A percentile compares a stretch with the other conserved stretches of the same genome.
Conservation (phyloP, 2,329 filamentous ascomycete genomes). For the Alternaria sp. region DNA sequence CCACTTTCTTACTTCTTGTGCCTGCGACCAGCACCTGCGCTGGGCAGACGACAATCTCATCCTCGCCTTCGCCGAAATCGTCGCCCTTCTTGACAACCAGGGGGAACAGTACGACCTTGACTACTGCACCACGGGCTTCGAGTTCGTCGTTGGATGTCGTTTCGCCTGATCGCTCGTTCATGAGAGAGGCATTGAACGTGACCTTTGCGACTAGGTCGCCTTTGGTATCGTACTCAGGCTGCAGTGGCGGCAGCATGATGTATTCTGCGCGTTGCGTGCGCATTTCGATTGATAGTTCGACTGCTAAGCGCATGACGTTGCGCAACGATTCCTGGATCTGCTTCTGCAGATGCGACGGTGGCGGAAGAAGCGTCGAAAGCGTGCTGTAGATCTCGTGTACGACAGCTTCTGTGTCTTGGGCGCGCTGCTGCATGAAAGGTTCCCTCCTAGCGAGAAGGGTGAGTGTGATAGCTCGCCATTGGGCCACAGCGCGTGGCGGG, state of each 20-base stretch:
- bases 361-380: slow-evolving; percentile 83
- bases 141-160: slow-evolving; percentile 78
- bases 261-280: slow-evolving; percentile 95
- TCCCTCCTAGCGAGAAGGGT: slow-evolving; percentile 84
- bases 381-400: slow-evolving; percentile 88
- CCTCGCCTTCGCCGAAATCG: slow-evolving; percentile 84
- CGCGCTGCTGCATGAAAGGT: slow-evolving; percentile 81
- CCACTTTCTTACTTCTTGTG: slow-evolving; percentile 58
- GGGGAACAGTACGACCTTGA: slow-evolving; percentile 93
- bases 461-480: slow-evolving; percentile 95
- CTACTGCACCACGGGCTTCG: slow-evolving; percentile 76
- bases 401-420: slow-evolving; percentile 93
- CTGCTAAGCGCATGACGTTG: slow-evolving; percentile 86
- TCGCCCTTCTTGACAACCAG: slow-evolving; percentile 96
- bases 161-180: slow-evolving; percentile 88
- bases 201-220: slow-evolving; percentile 90
- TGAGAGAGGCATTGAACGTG: slow-evolving; percentile 88
- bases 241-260: slow-evolving; percentile 95
- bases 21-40: slow-evolving; percentile 86
- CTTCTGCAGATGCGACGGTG: slow-evolving; percentile 78
- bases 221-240: slow-evolving; percentile 92
- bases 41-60: slow-evolving; percentile 94
- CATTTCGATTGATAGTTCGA: slow-evolving; percentile 94
- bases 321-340: slow-evolving; percentile 86
- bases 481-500: slow-evolving; percentile 85